phyloP scores from a whole-genome alignment of 2,329 filamentous ascomycete genomes.

The Fusarium pseudoanthophilum region DNA sequence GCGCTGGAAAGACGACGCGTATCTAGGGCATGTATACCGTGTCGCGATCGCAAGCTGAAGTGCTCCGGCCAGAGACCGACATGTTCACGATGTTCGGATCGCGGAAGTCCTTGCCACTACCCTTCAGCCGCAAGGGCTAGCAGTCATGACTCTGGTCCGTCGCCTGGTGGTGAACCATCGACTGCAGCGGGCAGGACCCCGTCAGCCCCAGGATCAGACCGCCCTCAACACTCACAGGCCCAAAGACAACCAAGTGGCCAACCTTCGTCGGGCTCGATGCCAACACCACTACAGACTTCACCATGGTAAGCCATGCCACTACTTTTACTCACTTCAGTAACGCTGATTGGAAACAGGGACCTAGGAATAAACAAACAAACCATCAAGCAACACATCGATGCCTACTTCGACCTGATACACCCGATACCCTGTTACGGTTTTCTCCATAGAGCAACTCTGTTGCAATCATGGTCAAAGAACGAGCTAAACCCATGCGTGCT shows the following conservation, averaged over 20 bases:
- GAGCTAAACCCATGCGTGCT: constrained; percentile 12
- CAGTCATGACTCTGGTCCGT: neutral
- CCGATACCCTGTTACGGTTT: constrained; percentile 23
- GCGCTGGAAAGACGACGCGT: constrained; percentile 8
- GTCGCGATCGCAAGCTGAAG: constrained; percentile 21
- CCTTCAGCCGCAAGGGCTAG: neutral
- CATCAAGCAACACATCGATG: constrained; percentile 23
- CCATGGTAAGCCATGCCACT: neutral
- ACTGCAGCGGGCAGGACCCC: neutral
- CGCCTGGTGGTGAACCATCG: neutral
- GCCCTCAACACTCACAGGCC: too few species aligned
- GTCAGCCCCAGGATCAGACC: neutral
- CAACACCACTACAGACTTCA: neutral
- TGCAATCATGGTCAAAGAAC: constrained; percentile 23
- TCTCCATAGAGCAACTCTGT: constrained; percentile 18
- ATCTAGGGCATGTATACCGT: constrained; percentile 11
- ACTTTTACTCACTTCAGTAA: rapidly evolving
- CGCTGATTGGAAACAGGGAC: neutral
- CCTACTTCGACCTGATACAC: constrained; percentile 23
- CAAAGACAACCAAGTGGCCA: neutral
- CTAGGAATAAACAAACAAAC: neutral
- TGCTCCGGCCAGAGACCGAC: constrained; percentile 12
- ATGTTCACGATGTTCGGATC: constrained; percentile 5
- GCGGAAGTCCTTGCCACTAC: neutral
- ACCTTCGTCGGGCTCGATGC: neutral